Conservation (phyloP, 2,329 filamentous ascomycete species). For the Xylaria sp. region DNA sequence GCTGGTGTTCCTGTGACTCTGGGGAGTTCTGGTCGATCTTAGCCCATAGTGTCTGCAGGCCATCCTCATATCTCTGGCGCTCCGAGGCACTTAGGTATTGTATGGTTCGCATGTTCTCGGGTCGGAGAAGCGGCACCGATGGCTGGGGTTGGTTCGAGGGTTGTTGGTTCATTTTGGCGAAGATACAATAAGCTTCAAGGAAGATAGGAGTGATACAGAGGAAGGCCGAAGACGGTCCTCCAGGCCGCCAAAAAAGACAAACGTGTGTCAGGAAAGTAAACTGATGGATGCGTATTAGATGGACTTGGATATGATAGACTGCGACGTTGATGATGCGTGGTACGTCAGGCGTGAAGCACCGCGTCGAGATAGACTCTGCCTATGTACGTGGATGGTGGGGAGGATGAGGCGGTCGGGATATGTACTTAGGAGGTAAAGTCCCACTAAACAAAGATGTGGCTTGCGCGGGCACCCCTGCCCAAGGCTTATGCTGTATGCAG, state of each 20-base stretch:
- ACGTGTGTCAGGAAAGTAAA: not conserved
- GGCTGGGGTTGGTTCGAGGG: slow-evolving; percentile 39
- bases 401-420: not conserved
- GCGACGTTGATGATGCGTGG: not conserved
- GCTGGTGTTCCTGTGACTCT: slow-evolving; percentile 58
- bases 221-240: not conserved
- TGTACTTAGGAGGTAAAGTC: too few relatives aligned
- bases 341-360: not conserved
- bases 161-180: slow-evolving; percentile 34
- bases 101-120: slow-evolving; percentile 62
- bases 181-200: not conserved
- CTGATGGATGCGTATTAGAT: not conserved
- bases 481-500: too few relatives aligned
- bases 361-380: not conserved
- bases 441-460: not conserved
- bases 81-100: slow-evolving; percentile 64
- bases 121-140: slow-evolving; percentile 50
- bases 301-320: not conserved
- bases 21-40: slow-evolving; percentile 60
- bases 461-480: not conserved
- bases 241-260: not conserved
- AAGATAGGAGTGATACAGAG: not conserved
- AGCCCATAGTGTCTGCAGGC: slow-evolving; percentile 63
- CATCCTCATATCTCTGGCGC: slow-evolving; percentile 67
- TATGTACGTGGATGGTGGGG: not conserved